Evolutionary conservation across 768 basidiomycete genomes (phyloP), one percentile per base, ranked within the genome.

Genomic region (Hypholoma fasciculare): DNA sequence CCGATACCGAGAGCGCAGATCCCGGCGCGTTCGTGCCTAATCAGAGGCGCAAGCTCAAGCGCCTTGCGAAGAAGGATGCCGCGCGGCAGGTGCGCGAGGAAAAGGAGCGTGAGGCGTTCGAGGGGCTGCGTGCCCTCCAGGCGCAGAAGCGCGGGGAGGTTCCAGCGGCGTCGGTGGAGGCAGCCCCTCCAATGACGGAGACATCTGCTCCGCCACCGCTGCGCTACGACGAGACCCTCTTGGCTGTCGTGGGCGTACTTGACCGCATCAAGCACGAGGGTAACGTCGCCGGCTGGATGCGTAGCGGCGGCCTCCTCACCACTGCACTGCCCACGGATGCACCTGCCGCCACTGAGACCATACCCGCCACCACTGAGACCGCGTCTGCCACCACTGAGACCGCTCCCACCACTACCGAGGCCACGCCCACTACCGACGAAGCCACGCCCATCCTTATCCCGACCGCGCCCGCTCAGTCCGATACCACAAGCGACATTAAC

Each of bases 211-310:
- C 46, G 30, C n/a, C 46, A 2, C 38, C 5, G 46, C 23, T 65
- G 46, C 59, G 49, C 9, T 77, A 76, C 62, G 89, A 90, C 67
- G 72, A 74, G 48, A 86, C 80, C 0, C 74, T 89, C 12, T 77
- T 92, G 1, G 88, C 86, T 0, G 79, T 90, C 11, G 72, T 90
- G 13, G 90, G 90, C 7, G 74, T 91, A 13, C 71, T 92, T 20
- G 86, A 89, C 48, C 75, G 72, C 13, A 61, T 86, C 13, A 87
- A 84, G 68, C 52, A 63, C 49, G 82, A 90, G 70, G 76, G 72
- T 55, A 90, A 87, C 61, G 81, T 91, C 20, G 84, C 88, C 0
- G 82, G 78, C 17, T 91, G 90, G 90, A 76, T 90, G 55, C 77
- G 79, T 16, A 63, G 66, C 27, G 87, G 87, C 1, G 86, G 86